These are phyloP conservation scores for Cordia subcordata DNA, from an alignment of 257 asterid species.

Conservation along the genomic window DNA sequence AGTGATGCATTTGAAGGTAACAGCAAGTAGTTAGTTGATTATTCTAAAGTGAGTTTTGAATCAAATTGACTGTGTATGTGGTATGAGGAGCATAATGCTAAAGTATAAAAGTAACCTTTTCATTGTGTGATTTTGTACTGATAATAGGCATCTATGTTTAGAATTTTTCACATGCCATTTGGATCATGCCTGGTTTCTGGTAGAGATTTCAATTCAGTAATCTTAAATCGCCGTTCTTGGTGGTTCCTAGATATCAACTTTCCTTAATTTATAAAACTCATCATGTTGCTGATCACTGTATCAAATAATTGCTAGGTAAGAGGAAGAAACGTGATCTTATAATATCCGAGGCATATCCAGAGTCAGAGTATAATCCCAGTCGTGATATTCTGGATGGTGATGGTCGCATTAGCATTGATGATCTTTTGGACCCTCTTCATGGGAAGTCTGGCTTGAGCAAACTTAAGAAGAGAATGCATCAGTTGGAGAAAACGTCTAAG, in stretches of 20 bases:
- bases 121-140: too few relatives aligned
- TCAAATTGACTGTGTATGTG: background rate
- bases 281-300: background rate
- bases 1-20: conserved; percentile 70
- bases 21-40: conserved; percentile 5
- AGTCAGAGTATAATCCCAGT: conserved; percentile 82
- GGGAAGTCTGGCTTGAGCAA: conserved; percentile 52
- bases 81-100: background rate
- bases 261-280: background rate
- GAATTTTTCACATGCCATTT: background rate
- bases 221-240: background rate
- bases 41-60: background rate
- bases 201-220: background rate
- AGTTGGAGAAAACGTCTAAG: conserved; percentile 45
- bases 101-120: too few relatives aligned
- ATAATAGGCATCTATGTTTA: background rate
- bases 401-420: conserved; percentile 60
- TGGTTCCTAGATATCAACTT: background rate
- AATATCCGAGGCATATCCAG: conserved; percentile 78
- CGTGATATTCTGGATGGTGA: conserved; percentile 66
- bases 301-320: conserved; percentile 35
- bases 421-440: conserved; percentile 69
- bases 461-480: conserved; percentile 43
- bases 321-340: conserved; percentile 43
- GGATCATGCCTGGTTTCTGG: background rate